These are phyloP conservation scores for Apiotrichum mycotoxinovorans DNA, from an alignment of 1,284 basidiomycete genomes.

Conservation along the genomic window DNA sequence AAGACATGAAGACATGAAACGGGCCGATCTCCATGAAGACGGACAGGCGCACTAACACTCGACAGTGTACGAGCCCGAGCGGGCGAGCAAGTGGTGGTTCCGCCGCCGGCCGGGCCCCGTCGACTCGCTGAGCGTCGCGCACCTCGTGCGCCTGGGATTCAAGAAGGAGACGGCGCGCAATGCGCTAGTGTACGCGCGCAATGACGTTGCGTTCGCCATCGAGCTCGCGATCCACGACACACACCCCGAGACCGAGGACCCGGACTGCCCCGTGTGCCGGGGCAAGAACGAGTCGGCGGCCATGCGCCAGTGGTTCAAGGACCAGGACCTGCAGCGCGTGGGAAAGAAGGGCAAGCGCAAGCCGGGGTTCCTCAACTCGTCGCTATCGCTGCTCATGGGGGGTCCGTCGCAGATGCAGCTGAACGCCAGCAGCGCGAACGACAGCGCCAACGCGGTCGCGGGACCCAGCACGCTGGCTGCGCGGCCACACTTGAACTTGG, in stretches of 20 bases:
- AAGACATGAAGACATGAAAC: no score
- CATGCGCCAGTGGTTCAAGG: conserved; percentile 5
- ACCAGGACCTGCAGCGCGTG: not conserved
- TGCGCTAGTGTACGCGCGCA: conserved; percentile 6
- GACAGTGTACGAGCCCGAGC: not conserved
- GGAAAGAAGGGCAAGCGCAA: not conserved
- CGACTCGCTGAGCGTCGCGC: conserved; percentile 1
- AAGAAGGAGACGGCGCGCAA: conserved; percentile 3
- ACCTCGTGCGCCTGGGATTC: conserved; percentile 1
- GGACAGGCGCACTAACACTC: not conserved
- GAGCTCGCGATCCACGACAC: conserved; percentile 4
- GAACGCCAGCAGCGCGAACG: no score
- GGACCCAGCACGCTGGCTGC: no score
- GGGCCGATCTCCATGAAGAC: no score
- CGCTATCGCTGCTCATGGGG: not conserved
- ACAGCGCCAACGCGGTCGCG: no score
- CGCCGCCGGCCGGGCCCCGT: not conserved
- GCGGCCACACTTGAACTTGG: no score
- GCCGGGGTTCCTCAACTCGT: not conserved
- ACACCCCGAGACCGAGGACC: not conserved
- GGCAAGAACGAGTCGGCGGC: not conserved
- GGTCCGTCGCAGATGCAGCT: no score
- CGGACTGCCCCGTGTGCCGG: conserved; percentile 3
- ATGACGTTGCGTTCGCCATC: conserved; percentile 2
- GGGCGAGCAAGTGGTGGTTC: not conserved